Evolutionary conservation across 2,329 filamentous ascomycete genomes (phyloP), one percentile per base, ranked within the genome.

Genomic region (Lachnellula arida): DNA sequence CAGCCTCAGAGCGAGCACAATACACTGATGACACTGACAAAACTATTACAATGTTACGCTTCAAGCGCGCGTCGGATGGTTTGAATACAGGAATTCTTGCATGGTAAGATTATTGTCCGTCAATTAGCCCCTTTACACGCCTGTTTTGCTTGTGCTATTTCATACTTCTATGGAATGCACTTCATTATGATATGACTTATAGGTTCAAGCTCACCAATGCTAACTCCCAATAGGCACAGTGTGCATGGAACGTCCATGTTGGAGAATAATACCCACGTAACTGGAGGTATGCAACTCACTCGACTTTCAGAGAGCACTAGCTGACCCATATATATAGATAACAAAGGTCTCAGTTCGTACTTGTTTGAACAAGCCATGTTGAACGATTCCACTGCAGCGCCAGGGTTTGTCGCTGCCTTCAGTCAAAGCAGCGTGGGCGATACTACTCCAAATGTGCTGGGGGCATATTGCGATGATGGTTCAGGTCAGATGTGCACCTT

Each of bases 361-460:
- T 76, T 96, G 11, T 86, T 96, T 53, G 93, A 97, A 69, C 79
- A 87, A 62, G 84, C 81, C 44, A 78, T 87, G 54, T 68, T 74
- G 3, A 74, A 70, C n/a, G 78, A 82, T 37, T 65, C 75, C 1
- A 78, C 74, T 14, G 84, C 85, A n/a, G 79, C 81, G 0, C 75
- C 82, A 2, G 81, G 80, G 11, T 96, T 96, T 63, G 88, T 97
- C 1, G 91, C 91, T 6, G 92, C 90, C 11, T 97, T 97, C 71
- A 94, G 90, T 2, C 93, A 97, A 70, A 84, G 91, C 11, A 96
- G 88, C 61, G 91, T 96, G 8, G 93, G 91, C 35, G 93, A 97
- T 67, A 96, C 91, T 0, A 88, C 88, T 0, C 92, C 92, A 2
- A 97, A 96, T 64, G 82, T 92, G 0, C 78, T 89, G 2, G 92